phyloP scores from a whole-genome alignment of 345 rosid genomes.

The Cardamine chenopodiifolia region DNA sequence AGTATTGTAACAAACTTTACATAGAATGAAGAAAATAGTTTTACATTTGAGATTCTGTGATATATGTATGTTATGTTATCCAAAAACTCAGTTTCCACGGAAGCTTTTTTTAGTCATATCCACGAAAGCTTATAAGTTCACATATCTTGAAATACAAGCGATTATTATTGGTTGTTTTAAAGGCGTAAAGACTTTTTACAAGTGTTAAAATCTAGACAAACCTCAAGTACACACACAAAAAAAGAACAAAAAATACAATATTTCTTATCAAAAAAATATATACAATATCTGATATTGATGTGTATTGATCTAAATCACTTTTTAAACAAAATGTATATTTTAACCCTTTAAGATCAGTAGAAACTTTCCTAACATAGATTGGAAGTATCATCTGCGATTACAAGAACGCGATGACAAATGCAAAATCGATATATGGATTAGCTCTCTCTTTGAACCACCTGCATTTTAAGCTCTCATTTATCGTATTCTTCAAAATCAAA shows the following conservation, averaged over 20 bases:
- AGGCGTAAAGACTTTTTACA: background rate
- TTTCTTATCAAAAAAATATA: background rate
- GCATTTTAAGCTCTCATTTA: slow-evolving; percentile 5
- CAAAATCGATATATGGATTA: slow-evolving; percentile 55
- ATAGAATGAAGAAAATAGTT: too few species aligned
- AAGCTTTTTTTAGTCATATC: background rate
- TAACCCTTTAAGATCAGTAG: background rate
- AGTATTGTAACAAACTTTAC: too few species aligned
- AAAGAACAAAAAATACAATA: background rate
- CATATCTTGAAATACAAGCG: background rate
- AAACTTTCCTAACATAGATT: slow-evolving; percentile 16
- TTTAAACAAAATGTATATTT: background rate
- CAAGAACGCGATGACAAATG: slow-evolving; percentile 48
- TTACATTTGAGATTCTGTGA: too few species aligned
- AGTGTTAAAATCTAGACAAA: slow-evolving; percentile 6
- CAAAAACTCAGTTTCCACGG: background rate
- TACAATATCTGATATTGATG: slow-evolving; percentile 17
- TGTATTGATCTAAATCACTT: background rate
- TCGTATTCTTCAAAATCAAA: slow-evolving; percentile 23
- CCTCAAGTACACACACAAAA: background rate
- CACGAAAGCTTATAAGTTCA: background rate
- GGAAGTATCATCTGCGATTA: slow-evolving; percentile 32
- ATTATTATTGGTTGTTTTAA: background rate
- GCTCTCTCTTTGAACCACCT: slow-evolving; percentile 54
- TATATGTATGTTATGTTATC: background rate